Evolutionary conservation across 108 stramenopile genomes (phyloP).

Genomic region (Cyclotella sp.): DNA sequence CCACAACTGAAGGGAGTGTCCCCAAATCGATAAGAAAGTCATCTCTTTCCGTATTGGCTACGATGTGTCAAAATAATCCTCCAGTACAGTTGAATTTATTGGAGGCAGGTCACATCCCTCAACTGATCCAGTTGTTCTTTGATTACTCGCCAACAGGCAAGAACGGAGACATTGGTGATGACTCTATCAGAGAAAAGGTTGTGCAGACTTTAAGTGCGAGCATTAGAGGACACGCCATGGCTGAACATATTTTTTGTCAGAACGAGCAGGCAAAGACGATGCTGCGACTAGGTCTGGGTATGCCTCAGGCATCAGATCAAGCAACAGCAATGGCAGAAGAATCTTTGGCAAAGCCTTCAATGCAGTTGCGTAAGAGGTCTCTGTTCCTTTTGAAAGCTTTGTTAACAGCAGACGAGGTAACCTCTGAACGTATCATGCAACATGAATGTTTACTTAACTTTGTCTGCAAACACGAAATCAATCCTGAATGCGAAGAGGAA

Average conservation of each 20-base stretch:
- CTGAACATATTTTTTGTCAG: slow-evolving; percentile 67
- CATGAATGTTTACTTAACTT: slow-evolving; percentile 49
- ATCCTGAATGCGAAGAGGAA: slow-evolving; percentile 40
- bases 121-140: slow-evolving; percentile 60
- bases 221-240: slow-evolving; percentile 69
- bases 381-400: slow-evolving; percentile 79
- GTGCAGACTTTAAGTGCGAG: slow-evolving; percentile 75
- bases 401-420: slow-evolving; percentile 67
- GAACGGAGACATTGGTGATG: slow-evolving; percentile 41
- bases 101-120: slow-evolving; percentile 69
- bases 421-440: slow-evolving; percentile 30
- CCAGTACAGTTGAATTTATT: slow-evolving; percentile 78
- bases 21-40: slow-evolving; percentile 60
- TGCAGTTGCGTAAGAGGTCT: slow-evolving; percentile 52
- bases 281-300: slow-evolving; percentile 55
- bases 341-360: slow-evolving; percentile 20
- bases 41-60: slow-evolving; percentile 70
- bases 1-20: slow-evolving; percentile 36
- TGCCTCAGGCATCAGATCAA: slow-evolving; percentile 6
- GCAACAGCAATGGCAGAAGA: too few relatives aligned
- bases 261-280: slow-evolving; percentile 57
- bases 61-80: slow-evolving; percentile 85
- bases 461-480: slow-evolving; percentile 52
- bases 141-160: slow-evolving; percentile 35
- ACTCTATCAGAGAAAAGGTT: slow-evolving; percentile 56